Evolutionary conservation across 2,329 filamentous ascomycete genomes (phyloP), one percentile per base, ranked within the genome.

Genomic region (Rhynchosporium graminicola): DNA sequence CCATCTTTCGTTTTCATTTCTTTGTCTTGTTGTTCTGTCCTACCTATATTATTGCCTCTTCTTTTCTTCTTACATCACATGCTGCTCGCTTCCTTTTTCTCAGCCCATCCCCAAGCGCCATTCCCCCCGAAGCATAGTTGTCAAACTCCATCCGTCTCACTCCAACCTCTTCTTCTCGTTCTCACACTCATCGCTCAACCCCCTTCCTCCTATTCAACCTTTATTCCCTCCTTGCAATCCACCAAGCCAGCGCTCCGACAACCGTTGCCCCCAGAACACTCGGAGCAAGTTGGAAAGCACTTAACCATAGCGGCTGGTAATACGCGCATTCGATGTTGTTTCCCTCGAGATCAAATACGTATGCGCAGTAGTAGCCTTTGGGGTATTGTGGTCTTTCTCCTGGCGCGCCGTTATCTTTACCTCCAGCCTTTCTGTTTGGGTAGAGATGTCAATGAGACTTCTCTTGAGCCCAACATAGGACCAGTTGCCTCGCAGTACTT

Each of bases 271-370:
- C 62, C 26, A 64, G 13, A 4, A 66, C 42, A 38, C 9, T 64
- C 1, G 60, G 62, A 15, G 50, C 58, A 60, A 57, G 10, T 52
- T 64, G 62, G 15, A 64, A n/a, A 2, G 60, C 62, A 58, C 57
- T 63, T 58, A 64, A 63, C 63, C 65, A 67, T 47, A 48, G 61
- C 8, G 64, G 60, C 28, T 68, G 60, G 48, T 62, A 66, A n/a
- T 63, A 66, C 20, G 63, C 51, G 54, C 59, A 65, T 57, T 67
- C 65, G 42, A 67, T 54, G 51, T 67, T 65, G 47, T 68, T 62
- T 15, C 66, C 66, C 46, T 65, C 62, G 12, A 51, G 47, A 61
- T 68, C 64, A 40, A 62, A 38, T 0, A 66, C 36, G 57, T 60
- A 68, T 1, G 66, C 60, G 7, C 62, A 60, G 45, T 68, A 63